phyloP scores from a whole-genome alignment of 2,329 filamentous ascomycete species.

The Xylariaceae sp. region DNA sequence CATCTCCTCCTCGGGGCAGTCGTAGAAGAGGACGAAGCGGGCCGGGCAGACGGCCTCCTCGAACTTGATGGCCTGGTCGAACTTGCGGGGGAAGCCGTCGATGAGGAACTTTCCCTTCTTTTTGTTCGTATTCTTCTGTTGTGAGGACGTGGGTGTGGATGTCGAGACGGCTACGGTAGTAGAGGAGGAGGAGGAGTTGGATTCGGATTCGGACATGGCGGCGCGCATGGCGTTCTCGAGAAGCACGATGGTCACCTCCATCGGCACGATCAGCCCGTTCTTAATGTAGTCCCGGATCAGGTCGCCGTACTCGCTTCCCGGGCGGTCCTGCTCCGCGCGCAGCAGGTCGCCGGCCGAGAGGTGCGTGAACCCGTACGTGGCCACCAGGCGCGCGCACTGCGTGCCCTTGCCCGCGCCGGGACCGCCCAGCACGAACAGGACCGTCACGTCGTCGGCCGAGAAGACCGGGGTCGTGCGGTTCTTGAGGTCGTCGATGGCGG shows the following conservation, averaged over 20 bases:
- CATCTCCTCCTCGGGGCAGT: constrained; percentile 89
- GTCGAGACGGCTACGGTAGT: constrained; percentile 5
- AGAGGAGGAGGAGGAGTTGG: constrained; percentile 8
- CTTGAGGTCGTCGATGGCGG: constrained; percentile 33
- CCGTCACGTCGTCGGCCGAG: constrained; percentile 71
- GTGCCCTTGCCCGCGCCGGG: constrained; percentile 96
- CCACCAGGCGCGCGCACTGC: constrained; percentile 83
- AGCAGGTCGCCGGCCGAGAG: constrained; percentile 90
- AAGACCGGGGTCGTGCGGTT: constrained; percentile 59
- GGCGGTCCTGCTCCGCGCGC: constrained; percentile 84
- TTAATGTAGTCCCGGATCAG: constrained; percentile 92
- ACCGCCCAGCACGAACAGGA: constrained; percentile 92
- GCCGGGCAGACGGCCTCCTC: constrained; percentile 82
- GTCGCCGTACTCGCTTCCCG: constrained; percentile 81
- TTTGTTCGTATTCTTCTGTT: no score
- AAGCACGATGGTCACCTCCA: constrained; percentile 92
- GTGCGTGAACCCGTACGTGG: constrained; percentile 86
- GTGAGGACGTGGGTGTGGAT: constrained; percentile 8
- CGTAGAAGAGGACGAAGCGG: constrained; percentile 85
- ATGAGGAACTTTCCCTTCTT: constrained; percentile 62
- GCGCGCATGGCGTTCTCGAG: constrained; percentile 89
- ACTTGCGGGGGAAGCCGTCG: constrained; percentile 87
- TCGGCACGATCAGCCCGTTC: constrained; percentile 93
- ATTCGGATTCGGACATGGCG: constrained; percentile 40
- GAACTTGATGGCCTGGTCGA: constrained; percentile 94